Conservation (phyloP, 352 stramenopile genomes). For the Phytophthora melonis region DNA sequence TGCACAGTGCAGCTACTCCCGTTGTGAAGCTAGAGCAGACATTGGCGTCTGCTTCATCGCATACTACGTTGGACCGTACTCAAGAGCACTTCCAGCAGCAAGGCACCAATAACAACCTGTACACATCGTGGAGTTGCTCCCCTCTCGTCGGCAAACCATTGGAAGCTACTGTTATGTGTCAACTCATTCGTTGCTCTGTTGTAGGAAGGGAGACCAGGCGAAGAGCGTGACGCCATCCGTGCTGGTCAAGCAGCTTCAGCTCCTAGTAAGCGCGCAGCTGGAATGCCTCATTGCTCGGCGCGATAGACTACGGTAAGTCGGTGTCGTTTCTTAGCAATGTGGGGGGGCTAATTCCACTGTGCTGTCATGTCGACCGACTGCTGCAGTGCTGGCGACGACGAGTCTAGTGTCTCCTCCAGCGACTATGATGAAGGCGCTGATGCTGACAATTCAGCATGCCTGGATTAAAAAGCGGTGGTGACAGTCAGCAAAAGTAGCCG, state of each 20-base stretch:
- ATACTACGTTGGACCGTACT: background rate
- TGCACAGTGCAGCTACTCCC: background rate
- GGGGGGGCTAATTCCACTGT: background rate
- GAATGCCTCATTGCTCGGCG: background rate
- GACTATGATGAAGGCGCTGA: background rate
- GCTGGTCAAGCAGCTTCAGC: background rate
- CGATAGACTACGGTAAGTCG: background rate
- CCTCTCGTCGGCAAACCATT: background rate
- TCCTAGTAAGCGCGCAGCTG: background rate
- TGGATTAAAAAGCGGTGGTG: background rate
- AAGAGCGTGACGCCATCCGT: background rate
- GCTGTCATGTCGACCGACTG: background rate
- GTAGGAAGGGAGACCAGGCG: background rate
- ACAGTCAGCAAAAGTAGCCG: background rate
- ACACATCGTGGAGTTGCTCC: background rate
- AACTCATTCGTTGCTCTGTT: background rate
- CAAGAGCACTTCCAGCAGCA: background rate
- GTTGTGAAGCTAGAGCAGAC: background rate
- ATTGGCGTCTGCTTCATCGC: background rate
- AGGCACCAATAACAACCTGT: background rate
- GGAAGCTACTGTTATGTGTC: background rate
- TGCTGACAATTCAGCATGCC: background rate
- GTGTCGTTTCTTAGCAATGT: background rate
- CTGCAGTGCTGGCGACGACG: background rate
- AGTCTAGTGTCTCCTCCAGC: background rate